A percentile compares a stretch with the other conserved stretches of the same genome.
phyloP scores from a whole-genome alignment of 805 yeast genomes.

The Ogataea glucozyma region DNA sequence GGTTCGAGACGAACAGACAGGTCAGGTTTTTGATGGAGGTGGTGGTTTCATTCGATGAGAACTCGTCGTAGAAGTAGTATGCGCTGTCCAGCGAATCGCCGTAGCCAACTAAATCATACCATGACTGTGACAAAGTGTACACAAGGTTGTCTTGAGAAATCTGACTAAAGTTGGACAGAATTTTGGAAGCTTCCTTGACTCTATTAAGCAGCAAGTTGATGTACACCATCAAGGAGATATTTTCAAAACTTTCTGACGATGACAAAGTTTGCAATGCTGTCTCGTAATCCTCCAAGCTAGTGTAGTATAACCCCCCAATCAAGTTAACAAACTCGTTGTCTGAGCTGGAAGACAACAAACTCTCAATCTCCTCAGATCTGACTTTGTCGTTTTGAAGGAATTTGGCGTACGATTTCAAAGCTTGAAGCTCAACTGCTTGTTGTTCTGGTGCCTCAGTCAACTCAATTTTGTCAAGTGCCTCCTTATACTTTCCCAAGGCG shows the following conservation, averaged over 20 bases:
- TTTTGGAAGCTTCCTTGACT: constrained; percentile 47
- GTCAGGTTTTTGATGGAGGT: constrained; percentile 48
- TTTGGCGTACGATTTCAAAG: constrained; percentile 14
- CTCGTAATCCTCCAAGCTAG: constrained; percentile 41
- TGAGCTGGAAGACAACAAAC: constrained; percentile 22
- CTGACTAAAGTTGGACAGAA: constrained; percentile 43
- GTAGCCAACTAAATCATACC: constrained; percentile 47
- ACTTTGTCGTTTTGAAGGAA: constrained; percentile 13
- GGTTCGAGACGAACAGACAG: constrained; percentile 70
- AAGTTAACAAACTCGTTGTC: constrained; percentile 18
- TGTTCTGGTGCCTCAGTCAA: constrained; percentile 13
- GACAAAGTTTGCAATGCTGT: constrained; percentile 41
- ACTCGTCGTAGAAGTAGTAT: constrained; percentile 78
- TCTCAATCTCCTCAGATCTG: constrained; percentile 24
- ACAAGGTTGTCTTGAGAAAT: constrained; percentile 73
- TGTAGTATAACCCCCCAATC: constrained; percentile 20
- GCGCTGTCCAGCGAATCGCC: constrained; percentile 46
- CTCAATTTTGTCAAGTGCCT: constrained; percentile 19
- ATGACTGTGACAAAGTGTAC: constrained; percentile 77
- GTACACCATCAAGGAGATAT: constrained; percentile 40
- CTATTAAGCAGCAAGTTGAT: constrained; percentile 43
- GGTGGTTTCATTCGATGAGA: constrained; percentile 55
- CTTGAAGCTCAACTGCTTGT: constrained; percentile 18
- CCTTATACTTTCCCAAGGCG: constrained; percentile 16
- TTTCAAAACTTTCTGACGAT: constrained; percentile 41